Evolutionary conservation across 345 rosid genomes (phyloP).

Genomic region (Sonneratia alba): DNA sequence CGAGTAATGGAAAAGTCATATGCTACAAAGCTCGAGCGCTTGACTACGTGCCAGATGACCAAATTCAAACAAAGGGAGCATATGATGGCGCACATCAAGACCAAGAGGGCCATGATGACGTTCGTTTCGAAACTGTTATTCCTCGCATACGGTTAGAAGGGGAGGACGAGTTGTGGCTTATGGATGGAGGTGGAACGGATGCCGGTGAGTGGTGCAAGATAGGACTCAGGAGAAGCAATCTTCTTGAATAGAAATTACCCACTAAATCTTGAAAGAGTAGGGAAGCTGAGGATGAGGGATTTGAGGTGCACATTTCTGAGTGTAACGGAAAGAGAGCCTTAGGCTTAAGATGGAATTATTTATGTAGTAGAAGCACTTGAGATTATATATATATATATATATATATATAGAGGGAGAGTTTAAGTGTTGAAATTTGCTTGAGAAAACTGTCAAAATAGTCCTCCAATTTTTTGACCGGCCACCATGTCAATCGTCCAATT

Average conservation of each 20-base stretch:
- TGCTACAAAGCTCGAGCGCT: constrained; percentile 36
- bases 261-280: constrained; percentile 19
- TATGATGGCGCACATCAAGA: constrained; percentile 70
- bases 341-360: neutral
- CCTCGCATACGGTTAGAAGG: constrained; percentile 20
- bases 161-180: constrained; percentile 21
- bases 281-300: neutral
- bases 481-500: too few species aligned
- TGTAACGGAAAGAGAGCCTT: neutral
- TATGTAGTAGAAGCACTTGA: constrained; percentile 14
- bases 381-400: constrained; percentile 28
- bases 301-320: constrained; percentile 15
- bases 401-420: neutral
- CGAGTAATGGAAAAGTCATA: constrained; percentile 16
- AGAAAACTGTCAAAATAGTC: too few species aligned
- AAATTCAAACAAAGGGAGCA: constrained; percentile 74
- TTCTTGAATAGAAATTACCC: constrained; percentile 36
- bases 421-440: too few species aligned
- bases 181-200: constrained; percentile 23
- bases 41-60: constrained; percentile 53
- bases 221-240: constrained; percentile 26
- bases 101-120: constrained; percentile 66
- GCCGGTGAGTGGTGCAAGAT: constrained; percentile 9
- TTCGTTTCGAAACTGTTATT: constrained; percentile 56
- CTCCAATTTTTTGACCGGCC: too few species aligned